Evolutionary conservation across 2,329 filamentous ascomycete genomes (phyloP).

Genomic region (Fusarium albosuccineum): DNA sequence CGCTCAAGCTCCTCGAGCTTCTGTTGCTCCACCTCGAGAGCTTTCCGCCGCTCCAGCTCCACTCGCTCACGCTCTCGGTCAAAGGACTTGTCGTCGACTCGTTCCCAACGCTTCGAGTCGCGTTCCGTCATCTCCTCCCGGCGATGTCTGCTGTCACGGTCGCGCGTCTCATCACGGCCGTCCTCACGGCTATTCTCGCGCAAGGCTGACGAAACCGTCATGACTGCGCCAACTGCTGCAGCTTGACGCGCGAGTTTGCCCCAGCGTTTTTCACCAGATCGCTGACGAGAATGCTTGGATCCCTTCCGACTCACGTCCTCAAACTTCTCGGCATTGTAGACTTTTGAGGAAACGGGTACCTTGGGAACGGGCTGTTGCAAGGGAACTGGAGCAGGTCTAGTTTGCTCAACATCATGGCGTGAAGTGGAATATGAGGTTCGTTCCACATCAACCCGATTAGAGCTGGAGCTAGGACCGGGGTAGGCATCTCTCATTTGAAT

Average conservation of each 20-base stretch:
- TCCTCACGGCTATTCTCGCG: constrained; percentile 34
- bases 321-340: constrained; percentile 69
- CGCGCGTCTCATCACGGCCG: constrained; percentile 39
- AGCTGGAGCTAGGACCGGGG: constrained; percentile 75
- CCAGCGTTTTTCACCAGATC: constrained; percentile 56
- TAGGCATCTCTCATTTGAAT: constrained; percentile 72
- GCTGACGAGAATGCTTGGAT: constrained; percentile 45
- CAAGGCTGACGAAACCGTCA: constrained; percentile 45
- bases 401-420: constrained; percentile 55
- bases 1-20: constrained; percentile 42
- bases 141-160: constrained; percentile 29
- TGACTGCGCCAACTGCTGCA: constrained; percentile 58
- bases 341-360: constrained; percentile 75
- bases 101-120: constrained; percentile 37
- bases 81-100: constrained; percentile 33
- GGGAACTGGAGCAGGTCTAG: constrained; percentile 71
- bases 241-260: constrained; percentile 63
- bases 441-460: constrained; percentile 70
- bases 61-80: constrained; percentile 35
- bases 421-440: constrained; percentile 63
- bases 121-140: constrained; percentile 26
- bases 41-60: constrained; percentile 38
- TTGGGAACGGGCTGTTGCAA: constrained; percentile 90
- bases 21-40: constrained; percentile 30
- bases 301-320: constrained; percentile 54